A percentile compares a stretch with the other conserved stretches of the same genome.
phyloP scores from a whole-genome alignment of 257 asterid species.

The Solanum dulcamara region DNA sequence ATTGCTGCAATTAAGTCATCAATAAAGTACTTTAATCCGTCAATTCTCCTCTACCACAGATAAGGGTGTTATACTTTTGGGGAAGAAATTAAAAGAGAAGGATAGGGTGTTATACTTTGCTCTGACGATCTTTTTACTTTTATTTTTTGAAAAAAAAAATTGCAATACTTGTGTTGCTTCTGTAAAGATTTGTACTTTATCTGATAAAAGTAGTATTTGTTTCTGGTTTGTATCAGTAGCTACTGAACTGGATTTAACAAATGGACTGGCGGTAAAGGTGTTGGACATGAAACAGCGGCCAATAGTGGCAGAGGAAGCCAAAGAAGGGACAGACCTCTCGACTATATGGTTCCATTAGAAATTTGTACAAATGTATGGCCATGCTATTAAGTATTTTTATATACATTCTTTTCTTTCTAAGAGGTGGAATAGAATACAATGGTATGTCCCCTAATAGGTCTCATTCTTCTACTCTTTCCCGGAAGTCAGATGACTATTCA shows the following conservation, averaged over 20 bases:
- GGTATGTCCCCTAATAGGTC: not conserved
- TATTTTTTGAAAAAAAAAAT: not conserved
- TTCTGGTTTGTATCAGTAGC: slow-evolving; percentile 13
- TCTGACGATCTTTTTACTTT: not conserved
- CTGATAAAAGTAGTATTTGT: not conserved
- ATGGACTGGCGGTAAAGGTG: not conserved
- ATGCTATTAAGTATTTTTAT: not conserved
- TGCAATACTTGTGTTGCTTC: not conserved
- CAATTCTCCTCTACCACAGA: not conserved
- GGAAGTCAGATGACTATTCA: not conserved
- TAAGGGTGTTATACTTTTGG: not conserved
- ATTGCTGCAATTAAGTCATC: slow-evolving; percentile 30
- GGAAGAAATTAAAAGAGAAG: not conserved
- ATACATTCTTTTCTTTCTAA: not conserved
- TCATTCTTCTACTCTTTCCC: not conserved
- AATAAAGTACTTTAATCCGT: not conserved
- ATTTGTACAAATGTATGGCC: not conserved
- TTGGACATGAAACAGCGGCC: slow-evolving; percentile 22
- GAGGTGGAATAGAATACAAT: not conserved
- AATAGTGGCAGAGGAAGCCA: slow-evolving; percentile 3
- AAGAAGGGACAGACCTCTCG: slow-evolving; percentile 11
- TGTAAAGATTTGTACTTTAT: too few relatives aligned
- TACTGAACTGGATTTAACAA: slow-evolving; percentile 17
- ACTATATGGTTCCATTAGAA: not conserved
- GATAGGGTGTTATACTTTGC: not conserved